Evolutionary conservation across 2,329 filamentous ascomycete genomes (phyloP).

Genomic region (Pestalotiopsis fici): DNA sequence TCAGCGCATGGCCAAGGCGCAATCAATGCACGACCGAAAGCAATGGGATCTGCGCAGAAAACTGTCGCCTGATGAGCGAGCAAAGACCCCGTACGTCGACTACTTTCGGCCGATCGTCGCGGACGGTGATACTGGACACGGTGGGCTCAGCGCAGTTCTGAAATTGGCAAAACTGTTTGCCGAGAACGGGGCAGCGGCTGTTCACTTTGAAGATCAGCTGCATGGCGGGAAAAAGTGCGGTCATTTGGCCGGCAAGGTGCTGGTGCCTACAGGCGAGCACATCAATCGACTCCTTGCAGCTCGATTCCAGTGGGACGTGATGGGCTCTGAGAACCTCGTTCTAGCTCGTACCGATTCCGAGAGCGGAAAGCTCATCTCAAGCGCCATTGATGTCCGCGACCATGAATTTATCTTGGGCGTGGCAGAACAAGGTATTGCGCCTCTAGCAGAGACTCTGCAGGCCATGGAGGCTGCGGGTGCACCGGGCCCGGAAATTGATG

Average conservation of each 20-base stretch:
- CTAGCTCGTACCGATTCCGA: constrained; percentile 96
- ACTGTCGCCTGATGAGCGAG: constrained; percentile 72
- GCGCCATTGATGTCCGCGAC: constrained; percentile 88
- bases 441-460: constrained; percentile 86
- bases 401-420: constrained; percentile 96
- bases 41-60: constrained; percentile 86
- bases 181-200: constrained; percentile 92
- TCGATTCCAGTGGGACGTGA: constrained; percentile 97
- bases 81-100: constrained; percentile 79
- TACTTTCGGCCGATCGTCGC: constrained; percentile 95
- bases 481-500: constrained; percentile 77
- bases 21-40: constrained; percentile 95
- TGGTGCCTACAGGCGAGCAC: constrained; percentile 92
- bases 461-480: constrained; percentile 84
- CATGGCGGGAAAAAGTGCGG: constrained; percentile 99
- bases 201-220: constrained; percentile 97
- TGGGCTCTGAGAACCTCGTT: constrained; percentile 93
- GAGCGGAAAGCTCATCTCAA: constrained; percentile 86
- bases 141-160: constrained; percentile 86
- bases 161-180: constrained; percentile 98
- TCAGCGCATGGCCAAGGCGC: constrained; percentile 92
- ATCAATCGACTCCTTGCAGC: constrained; percentile 92
- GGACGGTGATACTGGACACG: constrained; percentile 95
- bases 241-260: constrained; percentile 91
- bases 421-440: constrained; percentile 70